A percentile compares a stretch with the other conserved stretches of the same genome.
phyloP scores from a whole-genome alignment of 164 flowering plant genomes.

The Annona cherimola region DNA sequence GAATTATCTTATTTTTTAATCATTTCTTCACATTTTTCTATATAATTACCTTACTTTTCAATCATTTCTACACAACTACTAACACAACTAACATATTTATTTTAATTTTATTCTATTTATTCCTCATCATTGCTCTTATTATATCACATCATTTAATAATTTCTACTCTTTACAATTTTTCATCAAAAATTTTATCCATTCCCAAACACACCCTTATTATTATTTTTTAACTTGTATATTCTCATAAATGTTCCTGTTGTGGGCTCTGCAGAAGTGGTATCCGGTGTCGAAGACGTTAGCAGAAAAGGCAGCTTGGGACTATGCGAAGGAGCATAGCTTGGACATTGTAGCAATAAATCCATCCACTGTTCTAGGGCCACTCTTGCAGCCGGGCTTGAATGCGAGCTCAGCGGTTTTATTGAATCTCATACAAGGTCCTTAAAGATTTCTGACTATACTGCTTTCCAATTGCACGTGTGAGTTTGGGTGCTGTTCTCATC shows the following conservation, averaged over 20 bases:
- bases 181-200: no score
- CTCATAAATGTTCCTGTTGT: not conserved
- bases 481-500: no score
- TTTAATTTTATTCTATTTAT: no score
- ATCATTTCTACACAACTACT: no score
- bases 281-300: conserved; percentile 84
- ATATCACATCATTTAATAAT: no score
- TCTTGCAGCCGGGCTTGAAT: conserved; percentile 61
- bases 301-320: conserved; percentile 84
- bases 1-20: no score
- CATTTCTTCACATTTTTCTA: no score
- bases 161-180: no score
- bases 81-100: no score
- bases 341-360: conserved; percentile 75
- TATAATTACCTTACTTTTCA: no score
- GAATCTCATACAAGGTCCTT: conserved; percentile 42
- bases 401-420: conserved; percentile 76
- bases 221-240: not conserved
- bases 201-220: no score
- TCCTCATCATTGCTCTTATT: no score
- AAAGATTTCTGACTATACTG: not conserved
- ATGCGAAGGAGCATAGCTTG: conserved; percentile 43
- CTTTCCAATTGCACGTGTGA: not conserved
- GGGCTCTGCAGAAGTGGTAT: conserved; percentile 59
- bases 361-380: conserved; percentile 67